A percentile compares a stretch with the other conserved stretches of the same genome.
Evolutionary conservation across 2,329 filamentous ascomycete species (phyloP).

Genomic region (Xylariomycetidae sp.): DNA sequence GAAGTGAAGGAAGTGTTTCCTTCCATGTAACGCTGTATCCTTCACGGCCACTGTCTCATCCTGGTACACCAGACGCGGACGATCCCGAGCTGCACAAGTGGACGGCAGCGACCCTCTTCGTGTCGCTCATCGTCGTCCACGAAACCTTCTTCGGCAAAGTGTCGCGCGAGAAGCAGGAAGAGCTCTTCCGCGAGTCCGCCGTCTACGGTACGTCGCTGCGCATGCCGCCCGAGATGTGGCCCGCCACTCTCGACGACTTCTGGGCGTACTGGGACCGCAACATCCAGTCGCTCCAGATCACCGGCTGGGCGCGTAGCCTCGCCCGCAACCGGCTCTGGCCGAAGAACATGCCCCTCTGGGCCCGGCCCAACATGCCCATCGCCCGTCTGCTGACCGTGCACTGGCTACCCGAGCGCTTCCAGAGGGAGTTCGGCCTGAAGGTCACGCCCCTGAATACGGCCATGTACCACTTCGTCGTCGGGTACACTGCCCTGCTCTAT

Average conservation of each 20-base stretch:
- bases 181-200: slow-evolving; percentile 6
- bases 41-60: too few relatives aligned
- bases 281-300: slow-evolving; percentile 27
- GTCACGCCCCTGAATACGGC: slow-evolving; percentile 13
- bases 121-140: slow-evolving; percentile 17
- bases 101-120: slow-evolving; percentile 24
- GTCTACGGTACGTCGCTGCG: slow-evolving; percentile 4
- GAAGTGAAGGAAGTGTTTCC: too few relatives aligned
- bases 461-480: slow-evolving; percentile 15
- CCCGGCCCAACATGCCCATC: slow-evolving; percentile 20
- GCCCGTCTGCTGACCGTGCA: slow-evolving; percentile 24
- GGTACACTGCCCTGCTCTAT: slow-evolving; percentile 16
- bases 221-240: slow-evolving; percentile 29
- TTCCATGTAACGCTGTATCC: too few relatives aligned
- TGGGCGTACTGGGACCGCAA: slow-evolving; percentile 32
- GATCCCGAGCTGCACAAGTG: slow-evolving; percentile 24
- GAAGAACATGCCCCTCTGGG: slow-evolving; percentile 19
- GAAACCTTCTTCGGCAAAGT: slow-evolving; percentile 19
- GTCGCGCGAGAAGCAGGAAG: slow-evolving; percentile 7
- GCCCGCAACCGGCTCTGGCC: slow-evolving; percentile 24
- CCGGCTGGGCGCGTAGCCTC: slow-evolving; percentile 22
- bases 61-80: slow-evolving; percentile 11
- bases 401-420: slow-evolving; percentile 22
- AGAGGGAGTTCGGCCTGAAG: slow-evolving; percentile 22
- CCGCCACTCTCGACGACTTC: slow-evolving; percentile 26